Evolutionary conservation across 2,329 filamentous ascomycete species (phyloP), one percentile per base, ranked within the genome.

Genomic region (Pseudocercospora fuligena): DNA sequence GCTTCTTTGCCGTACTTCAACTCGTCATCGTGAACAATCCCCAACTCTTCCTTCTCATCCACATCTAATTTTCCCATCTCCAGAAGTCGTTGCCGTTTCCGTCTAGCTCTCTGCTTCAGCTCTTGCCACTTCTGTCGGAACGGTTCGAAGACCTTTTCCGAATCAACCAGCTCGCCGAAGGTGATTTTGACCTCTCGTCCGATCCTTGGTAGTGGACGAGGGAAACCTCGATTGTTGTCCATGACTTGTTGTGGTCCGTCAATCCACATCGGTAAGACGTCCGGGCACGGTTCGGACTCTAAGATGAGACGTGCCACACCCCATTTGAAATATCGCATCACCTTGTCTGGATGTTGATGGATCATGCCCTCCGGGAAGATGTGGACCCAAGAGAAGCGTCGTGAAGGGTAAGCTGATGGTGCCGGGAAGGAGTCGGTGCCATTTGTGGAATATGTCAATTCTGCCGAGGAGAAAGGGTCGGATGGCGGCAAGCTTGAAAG

Each of bases 241-340:
- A 98, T 97, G 72, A 97, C 85, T 66, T 90, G 82, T 76, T 97
- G 91, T 16, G 92, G 91, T 29, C 95, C 95, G 74, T 97, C 92
- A 59, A 98, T 90, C 84, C 96, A 99, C 81, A 99, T 94, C 51
- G 95, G 93, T 40, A 99, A 87, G 21, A 99, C 87, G 72, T 96
- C 92, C 0, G 95, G 95, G 69, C 92, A 89, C 2, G 93, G 92
- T 58, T 94, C 91, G 56, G 90, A 88, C 79, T 99, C 95, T 56
- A 99, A 87, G 65, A 99, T 95, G 65, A 98, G 85, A 1, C 95
- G 88, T 6, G 94, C 93, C 1, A 98, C 85, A 0, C 95, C 95
- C 95, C 95, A 99, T 82, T 97, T 97, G 87, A 98, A 98, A 81
- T 99, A 99, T 31, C 95, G 91, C 84, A 98, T 90, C 7, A 90